These are phyloP conservation scores for Mycothermus thermophilus DNA, from an alignment of 495 filamentous ascomycete species.

Conservation along the genomic window DNA sequence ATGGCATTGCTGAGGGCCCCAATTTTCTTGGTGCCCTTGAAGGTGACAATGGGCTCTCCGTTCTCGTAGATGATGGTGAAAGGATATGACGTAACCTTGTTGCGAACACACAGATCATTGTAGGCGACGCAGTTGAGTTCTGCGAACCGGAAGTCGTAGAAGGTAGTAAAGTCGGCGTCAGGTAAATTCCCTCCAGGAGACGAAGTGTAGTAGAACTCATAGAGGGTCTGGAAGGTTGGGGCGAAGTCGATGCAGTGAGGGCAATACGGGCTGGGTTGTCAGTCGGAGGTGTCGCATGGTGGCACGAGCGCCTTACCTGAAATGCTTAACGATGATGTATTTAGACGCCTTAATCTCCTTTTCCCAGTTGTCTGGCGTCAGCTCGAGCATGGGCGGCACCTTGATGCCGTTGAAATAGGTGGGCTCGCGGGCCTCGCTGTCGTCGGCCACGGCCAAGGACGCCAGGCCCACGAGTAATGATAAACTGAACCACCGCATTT, in stretches of 20 bases:
- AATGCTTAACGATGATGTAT: slow-evolving; percentile 37
- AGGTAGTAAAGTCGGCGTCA: slow-evolving; percentile 40
- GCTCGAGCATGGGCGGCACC: slow-evolving; percentile 57
- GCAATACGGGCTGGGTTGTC: slow-evolving; percentile 42
- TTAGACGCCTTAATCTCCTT: slow-evolving; percentile 25
- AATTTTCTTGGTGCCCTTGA: slow-evolving; percentile 48
- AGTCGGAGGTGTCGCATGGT: neutral
- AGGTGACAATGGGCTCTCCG: slow-evolving; percentile 49
- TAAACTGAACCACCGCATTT: slow-evolving; percentile 17
- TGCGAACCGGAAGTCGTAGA: slow-evolving; percentile 84
- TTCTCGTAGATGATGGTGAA: slow-evolving; percentile 72
- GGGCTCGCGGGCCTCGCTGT: slow-evolving; percentile 20
- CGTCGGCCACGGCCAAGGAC: slow-evolving; percentile 22
- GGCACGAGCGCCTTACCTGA: slow-evolving; percentile 23
- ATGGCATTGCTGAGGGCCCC: slow-evolving; percentile 48
- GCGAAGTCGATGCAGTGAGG: slow-evolving; percentile 67
- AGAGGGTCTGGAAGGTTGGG: slow-evolving; percentile 81
- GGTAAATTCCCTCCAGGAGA: slow-evolving; percentile 45
- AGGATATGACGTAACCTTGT: slow-evolving; percentile 54
- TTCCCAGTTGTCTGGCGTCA: slow-evolving; percentile 32
- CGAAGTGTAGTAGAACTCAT: slow-evolving; percentile 96
- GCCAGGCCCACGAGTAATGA: slow-evolving; percentile 30
- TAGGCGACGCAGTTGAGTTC: slow-evolving; percentile 71
- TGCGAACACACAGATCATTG: slow-evolving; percentile 54
- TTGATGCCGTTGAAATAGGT: slow-evolving; percentile 70